Evolutionary conservation across 148 eudicot genomes (phyloP).

Genomic region (Amaranthus palmeri): DNA sequence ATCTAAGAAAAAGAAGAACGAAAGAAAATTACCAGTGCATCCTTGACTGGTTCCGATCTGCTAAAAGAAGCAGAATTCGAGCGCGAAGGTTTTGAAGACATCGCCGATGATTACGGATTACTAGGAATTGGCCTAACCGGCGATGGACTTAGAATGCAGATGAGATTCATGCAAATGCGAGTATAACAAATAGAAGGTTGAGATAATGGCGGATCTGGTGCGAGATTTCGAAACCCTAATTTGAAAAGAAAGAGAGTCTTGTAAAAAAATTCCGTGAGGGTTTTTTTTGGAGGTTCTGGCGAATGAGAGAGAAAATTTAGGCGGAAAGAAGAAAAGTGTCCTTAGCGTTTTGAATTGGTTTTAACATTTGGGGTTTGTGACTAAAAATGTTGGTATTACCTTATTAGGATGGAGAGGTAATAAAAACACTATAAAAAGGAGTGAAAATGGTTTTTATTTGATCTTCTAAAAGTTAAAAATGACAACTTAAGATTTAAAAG

Average conservation of each 20-base stretch:
- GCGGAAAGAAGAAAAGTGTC: conserved; percentile 15
- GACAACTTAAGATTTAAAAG: no score
- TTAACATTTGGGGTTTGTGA: not conserved
- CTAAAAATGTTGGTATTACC: no score
- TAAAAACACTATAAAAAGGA: no score
- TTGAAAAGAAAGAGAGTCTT: conserved; percentile 2
- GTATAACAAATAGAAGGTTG: not conserved
- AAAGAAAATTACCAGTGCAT: conserved; percentile 17
- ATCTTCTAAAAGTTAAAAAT: no score
- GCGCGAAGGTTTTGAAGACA: conserved; percentile 28
- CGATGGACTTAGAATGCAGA: not conserved
- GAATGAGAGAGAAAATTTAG: conserved; percentile 11
- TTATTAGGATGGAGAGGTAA: no score
- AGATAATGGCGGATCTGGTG: conserved; percentile 3
- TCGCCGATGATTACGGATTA: conserved; percentile 16
- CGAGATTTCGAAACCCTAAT: conserved; percentile 21
- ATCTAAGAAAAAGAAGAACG: not conserved
- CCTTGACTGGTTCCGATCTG: conserved; percentile 30
- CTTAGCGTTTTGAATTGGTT: conserved; percentile 27
- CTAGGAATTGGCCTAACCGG: not conserved
- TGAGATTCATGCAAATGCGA: conserved; percentile 18
- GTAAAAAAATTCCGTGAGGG: not conserved
- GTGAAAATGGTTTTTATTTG: no score
- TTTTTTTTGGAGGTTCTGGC: conserved; percentile 8
- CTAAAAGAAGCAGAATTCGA: conserved; percentile 19